Evolutionary conservation across 2,329 filamentous ascomycete species (phyloP).

Genomic region (Aureobasidium leucospermi): DNA sequence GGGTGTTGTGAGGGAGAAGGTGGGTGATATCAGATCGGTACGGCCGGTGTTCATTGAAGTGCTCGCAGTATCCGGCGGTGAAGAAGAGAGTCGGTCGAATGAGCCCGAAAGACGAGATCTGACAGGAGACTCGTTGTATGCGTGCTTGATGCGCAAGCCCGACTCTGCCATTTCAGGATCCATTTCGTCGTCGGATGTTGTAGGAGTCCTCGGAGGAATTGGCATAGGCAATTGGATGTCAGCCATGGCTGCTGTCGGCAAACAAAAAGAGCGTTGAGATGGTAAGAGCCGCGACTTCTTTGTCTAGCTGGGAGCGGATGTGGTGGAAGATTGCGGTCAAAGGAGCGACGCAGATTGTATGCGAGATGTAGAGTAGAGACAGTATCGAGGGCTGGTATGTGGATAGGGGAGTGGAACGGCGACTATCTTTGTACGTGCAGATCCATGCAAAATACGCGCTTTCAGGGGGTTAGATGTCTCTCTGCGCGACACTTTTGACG

Average conservation of each 20-base stretch:
- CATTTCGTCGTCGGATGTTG: slow-evolving; percentile 49
- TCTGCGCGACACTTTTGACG: slow-evolving; percentile 13
- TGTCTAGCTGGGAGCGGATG: slow-evolving; percentile 1
- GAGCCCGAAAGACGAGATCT: slow-evolving; percentile 8
- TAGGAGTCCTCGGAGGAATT: slow-evolving; percentile 55
- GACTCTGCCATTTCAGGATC: slow-evolving; percentile 15
- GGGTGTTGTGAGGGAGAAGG: slow-evolving; percentile 16
- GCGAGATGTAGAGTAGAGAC: neutral
- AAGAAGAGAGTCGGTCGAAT: slow-evolving; percentile 12
- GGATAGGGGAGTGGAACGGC: neutral
- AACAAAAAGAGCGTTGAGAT: slow-evolving; percentile 1
- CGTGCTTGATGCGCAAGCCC: slow-evolving; percentile 21
- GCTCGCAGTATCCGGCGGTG: slow-evolving; percentile 9
- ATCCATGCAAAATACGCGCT: slow-evolving; percentile 11
- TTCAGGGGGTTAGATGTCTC: neutral
- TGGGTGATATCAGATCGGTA: slow-evolving; percentile 15
- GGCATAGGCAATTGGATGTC: slow-evolving; percentile 53
- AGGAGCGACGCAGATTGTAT: neutral
- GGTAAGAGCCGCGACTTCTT: neutral
- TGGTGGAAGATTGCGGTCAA: neutral
- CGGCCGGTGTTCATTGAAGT: slow-evolving; percentile 8
- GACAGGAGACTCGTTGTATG: slow-evolving; percentile 11
- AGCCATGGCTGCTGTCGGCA: slow-evolving; percentile 36
- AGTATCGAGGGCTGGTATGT: neutral
- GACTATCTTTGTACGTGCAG: neutral